Conservation (phyloP, 78 protist genomes). For the Dictyostelium capitatum region DNA sequence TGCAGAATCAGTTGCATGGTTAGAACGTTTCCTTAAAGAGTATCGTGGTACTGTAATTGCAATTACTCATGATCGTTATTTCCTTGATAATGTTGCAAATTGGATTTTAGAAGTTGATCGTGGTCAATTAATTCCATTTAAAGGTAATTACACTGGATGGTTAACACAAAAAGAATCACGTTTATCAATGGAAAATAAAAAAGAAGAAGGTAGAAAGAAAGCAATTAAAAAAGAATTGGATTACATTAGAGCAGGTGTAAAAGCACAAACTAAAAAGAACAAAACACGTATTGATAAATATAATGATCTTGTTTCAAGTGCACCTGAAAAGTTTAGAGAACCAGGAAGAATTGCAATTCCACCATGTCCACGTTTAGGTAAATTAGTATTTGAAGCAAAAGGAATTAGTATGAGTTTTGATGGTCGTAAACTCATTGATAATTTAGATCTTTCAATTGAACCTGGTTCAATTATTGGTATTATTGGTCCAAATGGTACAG, state of each 20-base stretch:
- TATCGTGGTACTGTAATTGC: conserved; percentile 87
- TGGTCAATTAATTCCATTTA: conserved; percentile 71
- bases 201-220: conserved; percentile 79
- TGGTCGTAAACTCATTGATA: conserved; percentile 49
- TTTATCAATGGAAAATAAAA: conserved; percentile 49
- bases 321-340: conserved; percentile 76
- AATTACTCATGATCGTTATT: conserved; percentile 91
- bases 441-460: conserved; percentile 23
- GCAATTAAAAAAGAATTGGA: conserved; percentile 79
- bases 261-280: conserved; percentile 79
- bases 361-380: conserved; percentile 86
- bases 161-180: conserved; percentile 69
- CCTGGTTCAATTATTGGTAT: conserved; percentile 88
- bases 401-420: conserved; percentile 27
- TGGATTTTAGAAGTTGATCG: conserved; percentile 89
- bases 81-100: conserved; percentile 84
- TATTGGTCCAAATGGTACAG: conserved; percentile 86
- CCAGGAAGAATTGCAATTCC: conserved; percentile 74
- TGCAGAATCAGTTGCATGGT: conserved; percentile 86
- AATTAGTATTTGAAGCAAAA: conserved; percentile 25
- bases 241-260: conserved; percentile 68
- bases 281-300: conserved; percentile 60
- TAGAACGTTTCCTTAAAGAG: conserved; percentile 80
- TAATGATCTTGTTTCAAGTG: conserved; percentile 45
- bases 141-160: conserved; percentile 85